phyloP scores from a whole-genome alignment of 2,329 filamentous ascomycete species.

The Magnaporthiopsis incrustans region DNA sequence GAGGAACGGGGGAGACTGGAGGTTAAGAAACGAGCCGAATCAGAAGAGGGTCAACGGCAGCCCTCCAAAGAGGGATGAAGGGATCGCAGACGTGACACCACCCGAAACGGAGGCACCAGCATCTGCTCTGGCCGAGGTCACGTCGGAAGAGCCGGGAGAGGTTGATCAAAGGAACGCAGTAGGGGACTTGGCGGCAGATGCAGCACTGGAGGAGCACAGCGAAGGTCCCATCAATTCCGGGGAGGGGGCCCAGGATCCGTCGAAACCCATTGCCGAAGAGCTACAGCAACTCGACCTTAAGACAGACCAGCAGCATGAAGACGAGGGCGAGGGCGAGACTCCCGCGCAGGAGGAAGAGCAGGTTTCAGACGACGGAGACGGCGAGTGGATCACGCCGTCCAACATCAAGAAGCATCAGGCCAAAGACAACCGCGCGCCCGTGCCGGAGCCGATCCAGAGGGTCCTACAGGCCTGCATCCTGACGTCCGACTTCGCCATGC shows the following conservation, averaged over 20 bases:
- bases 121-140: neutral
- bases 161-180: neutral
- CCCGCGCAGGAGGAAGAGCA: constrained; percentile 21
- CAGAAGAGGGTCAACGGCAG: constrained; percentile 72
- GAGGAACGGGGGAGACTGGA: constrained; percentile 81
- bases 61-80: constrained; percentile 40
- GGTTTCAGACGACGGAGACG: constrained; percentile 44
- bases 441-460: constrained; percentile 44
- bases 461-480: constrained; percentile 83
- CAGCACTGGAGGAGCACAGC: constrained; percentile 8
- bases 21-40: constrained; percentile 67
- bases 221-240: neutral
- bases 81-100: constrained; percentile 8
- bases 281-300: constrained; percentile 16
- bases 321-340: constrained; percentile 19
- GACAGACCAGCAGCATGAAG: constrained; percentile 28
- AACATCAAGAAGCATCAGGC: constrained; percentile 83
- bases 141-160: neutral
- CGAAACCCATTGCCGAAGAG: constrained; percentile 12
- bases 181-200: neutral
- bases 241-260: neutral
- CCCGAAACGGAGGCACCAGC: constrained; percentile 2
- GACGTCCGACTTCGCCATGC: constrained; percentile 95
- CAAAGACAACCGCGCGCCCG: constrained; percentile 46
- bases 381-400: constrained; percentile 88